Percentiles rank a stretch among this genome's conserved stretches.
Evolutionary conservation across 208 protist genomes (phyloP).

Genomic region (Strigomonas oncopelti): DNA sequence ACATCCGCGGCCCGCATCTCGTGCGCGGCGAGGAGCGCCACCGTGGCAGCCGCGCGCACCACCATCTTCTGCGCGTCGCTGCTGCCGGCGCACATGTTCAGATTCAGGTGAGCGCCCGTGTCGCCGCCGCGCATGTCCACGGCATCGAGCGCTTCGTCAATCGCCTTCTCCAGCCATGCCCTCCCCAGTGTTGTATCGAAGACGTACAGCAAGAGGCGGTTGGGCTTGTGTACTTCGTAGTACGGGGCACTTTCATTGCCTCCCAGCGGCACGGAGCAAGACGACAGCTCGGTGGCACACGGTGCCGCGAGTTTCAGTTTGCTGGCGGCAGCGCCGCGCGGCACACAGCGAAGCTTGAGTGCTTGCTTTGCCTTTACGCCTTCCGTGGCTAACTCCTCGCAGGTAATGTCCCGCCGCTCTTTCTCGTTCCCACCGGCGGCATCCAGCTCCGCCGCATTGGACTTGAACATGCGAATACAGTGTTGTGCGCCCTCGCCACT

Average conservation of each 20-base stretch:
- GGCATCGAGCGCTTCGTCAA: neutral
- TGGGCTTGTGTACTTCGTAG: constrained; percentile 5
- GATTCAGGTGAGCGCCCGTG: neutral
- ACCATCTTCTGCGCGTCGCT: constrained; percentile 18
- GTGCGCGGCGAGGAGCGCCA: constrained; percentile 16
- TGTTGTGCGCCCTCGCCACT: neutral
- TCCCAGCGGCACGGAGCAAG: neutral
- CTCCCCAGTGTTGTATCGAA: neutral
- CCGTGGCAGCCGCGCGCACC: constrained; percentile 22
- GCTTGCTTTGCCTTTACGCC: too few species aligned
- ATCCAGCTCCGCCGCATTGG: neutral
- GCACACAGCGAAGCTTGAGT: neutral
- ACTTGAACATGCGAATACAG: neutral
- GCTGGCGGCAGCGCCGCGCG: too few species aligned
- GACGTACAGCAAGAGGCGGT: constrained; percentile 3
- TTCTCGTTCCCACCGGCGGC: neutral
- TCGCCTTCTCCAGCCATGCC: neutral
- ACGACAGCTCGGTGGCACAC: too few species aligned
- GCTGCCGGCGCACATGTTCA: neutral
- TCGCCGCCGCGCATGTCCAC: neutral
- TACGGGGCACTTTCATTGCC: neutral
- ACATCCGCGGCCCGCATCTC: constrained; percentile 17
- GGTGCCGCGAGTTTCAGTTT: too few species aligned
- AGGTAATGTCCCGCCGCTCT: neutral
- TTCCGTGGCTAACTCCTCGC: neutral